A percentile compares a stretch with the other conserved stretches of the same genome.
Conservation (phyloP, 306 rosid genomes). For the Arachis hypogaea region DNA sequence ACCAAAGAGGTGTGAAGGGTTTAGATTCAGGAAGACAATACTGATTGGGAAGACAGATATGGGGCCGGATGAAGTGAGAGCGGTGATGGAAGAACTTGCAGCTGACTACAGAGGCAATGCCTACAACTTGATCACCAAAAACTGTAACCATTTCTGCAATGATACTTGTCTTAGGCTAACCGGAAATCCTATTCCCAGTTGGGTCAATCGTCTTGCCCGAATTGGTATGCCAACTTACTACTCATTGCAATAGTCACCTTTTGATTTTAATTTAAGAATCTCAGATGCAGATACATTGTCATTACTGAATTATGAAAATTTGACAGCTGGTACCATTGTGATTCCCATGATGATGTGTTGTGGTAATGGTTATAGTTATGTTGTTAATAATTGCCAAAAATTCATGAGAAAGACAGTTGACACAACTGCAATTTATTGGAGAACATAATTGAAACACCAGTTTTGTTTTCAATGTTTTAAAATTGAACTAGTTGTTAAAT, state of each 20-base stretch:
- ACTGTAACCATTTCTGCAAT: conserved; percentile 89
- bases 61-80: conserved; percentile 56
- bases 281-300: not conserved
- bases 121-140: conserved; percentile 80
- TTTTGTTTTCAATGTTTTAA: not conserved
- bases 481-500: not conserved
- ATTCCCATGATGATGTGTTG: not conserved
- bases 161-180: conserved; percentile 75
- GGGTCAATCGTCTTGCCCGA: conserved; percentile 95
- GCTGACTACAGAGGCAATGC: conserved; percentile 78
- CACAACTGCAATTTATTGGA: not conserved
- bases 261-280: not conserved
- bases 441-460: not conserved
- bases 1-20: conserved; percentile 82
- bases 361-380: not conserved
- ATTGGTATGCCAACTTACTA: conserved; percentile 58
- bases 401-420: too few species aligned
- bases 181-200: conserved; percentile 79
- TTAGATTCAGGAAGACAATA: conserved; percentile 73
- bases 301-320: not conserved
- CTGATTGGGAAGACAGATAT: conserved; percentile 76
- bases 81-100: conserved; percentile 69
- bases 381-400: too few species aligned
- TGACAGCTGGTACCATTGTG: not conserved
- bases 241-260: not conserved